Conservation (phyloP, 2,329 filamentous ascomycete species). For the Pseudopyricularia javanii region DNA sequence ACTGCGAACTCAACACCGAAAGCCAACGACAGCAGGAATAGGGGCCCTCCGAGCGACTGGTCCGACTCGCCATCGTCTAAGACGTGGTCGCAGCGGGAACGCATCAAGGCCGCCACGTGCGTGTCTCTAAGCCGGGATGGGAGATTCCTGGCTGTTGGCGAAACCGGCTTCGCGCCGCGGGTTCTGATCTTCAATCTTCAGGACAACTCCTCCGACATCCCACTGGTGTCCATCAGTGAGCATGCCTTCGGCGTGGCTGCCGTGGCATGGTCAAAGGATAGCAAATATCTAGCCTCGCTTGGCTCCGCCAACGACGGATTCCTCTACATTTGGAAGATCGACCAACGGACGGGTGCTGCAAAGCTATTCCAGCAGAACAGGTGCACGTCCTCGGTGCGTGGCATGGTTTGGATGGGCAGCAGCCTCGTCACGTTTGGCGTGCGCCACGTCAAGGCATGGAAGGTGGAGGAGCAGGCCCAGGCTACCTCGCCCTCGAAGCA, state of each 20-base stretch:
- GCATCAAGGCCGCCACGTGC: constrained; percentile 89
- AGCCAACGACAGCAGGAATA: constrained; percentile 50
- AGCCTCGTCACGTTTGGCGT: constrained; percentile 78
- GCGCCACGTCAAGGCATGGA: constrained; percentile 89
- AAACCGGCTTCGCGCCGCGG: constrained; percentile 87
- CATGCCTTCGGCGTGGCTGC: constrained; percentile 83
- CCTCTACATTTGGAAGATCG: constrained; percentile 80
- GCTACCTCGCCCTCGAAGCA: constrained; percentile 51
- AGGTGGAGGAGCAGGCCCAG: constrained; percentile 52
- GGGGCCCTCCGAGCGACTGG: constrained; percentile 38
- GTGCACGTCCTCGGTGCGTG: constrained; percentile 75
- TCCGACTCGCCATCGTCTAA: constrained; percentile 54
- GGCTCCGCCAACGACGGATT: constrained; percentile 88
- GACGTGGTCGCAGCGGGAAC: constrained; percentile 79
- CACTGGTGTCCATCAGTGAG: constrained; percentile 75
- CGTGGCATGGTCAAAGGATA: constrained; percentile 81
- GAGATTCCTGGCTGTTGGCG: constrained; percentile 78
- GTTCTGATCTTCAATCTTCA: constrained; percentile 82
- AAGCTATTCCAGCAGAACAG: constrained; percentile 77
- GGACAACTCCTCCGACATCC: constrained; percentile 67
- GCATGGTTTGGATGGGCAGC: constrained; percentile 84
- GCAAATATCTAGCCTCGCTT: constrained; percentile 75
- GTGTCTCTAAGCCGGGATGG: constrained; percentile 81
- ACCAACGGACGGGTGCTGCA: constrained; percentile 67
- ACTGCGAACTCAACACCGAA: constrained; percentile 44